Percentiles rank a stretch among this genome's conserved stretches.
These are phyloP conservation scores for Drechslera avenae DNA, from an alignment of 2,329 filamentous ascomycete species.

Conservation along the genomic window DNA sequence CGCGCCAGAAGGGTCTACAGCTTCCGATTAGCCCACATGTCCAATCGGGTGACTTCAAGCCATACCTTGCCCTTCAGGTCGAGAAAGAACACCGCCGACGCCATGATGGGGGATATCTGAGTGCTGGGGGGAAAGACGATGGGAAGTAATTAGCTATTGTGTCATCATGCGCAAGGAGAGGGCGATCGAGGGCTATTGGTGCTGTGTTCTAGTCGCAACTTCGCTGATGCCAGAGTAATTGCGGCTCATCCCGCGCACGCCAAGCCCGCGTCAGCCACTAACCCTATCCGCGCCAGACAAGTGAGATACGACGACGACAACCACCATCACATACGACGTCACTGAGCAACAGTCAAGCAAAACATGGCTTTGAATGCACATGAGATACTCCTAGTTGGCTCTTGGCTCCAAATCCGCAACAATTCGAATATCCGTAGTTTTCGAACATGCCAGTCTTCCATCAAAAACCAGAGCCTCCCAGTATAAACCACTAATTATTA, in stretches of 20 bases:
- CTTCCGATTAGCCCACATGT: conserved; percentile 35
- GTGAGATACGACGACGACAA: background rate
- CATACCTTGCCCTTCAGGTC: conserved; percentile 99
- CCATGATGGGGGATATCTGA: conserved; percentile 65
- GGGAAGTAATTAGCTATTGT: conserved; percentile 6
- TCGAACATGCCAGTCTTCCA: too few species aligned
- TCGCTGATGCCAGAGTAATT: conserved; percentile 16
- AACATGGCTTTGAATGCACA: too few species aligned
- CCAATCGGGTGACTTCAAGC: conserved; percentile 26
- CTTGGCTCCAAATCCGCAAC: too few species aligned
- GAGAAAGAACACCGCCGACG: conserved; percentile 96
- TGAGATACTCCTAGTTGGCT: too few species aligned
- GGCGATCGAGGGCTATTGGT: conserved; percentile 10
- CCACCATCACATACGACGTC: too few species aligned
- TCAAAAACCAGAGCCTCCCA: too few species aligned
- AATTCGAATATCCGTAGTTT: too few species aligned
- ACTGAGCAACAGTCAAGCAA: too few species aligned
- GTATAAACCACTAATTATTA: too few species aligned
- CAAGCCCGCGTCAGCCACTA: conserved; percentile 6
- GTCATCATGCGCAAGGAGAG: conserved; percentile 16
- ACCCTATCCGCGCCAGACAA: background rate
- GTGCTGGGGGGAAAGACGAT: background rate
- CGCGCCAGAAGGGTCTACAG: conserved; percentile 90
- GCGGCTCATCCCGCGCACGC: conserved; percentile 16
- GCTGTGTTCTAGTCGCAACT: conserved; percentile 12